Evolutionary conservation across 176 grass and related monocot species (phyloP).

Genomic region (Carex cristatella): DNA sequence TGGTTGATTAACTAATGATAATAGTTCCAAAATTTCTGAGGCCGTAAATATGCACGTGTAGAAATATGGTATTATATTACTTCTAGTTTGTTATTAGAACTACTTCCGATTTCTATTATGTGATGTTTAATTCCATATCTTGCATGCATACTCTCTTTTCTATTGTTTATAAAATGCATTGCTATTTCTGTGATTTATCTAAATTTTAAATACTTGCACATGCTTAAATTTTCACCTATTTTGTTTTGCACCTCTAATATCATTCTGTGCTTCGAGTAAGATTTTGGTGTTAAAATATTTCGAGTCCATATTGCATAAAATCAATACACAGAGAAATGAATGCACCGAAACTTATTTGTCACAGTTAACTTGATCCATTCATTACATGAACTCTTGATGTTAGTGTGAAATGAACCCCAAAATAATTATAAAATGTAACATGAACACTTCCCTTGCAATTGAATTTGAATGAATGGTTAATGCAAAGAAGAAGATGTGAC

Average conservation of each 20-base stretch:
- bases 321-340: too few relatives aligned
- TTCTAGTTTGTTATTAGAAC: neutral
- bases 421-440: neutral
- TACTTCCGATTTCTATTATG: neutral
- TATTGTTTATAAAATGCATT: neutral
- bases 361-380: too few relatives aligned
- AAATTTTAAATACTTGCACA: too few relatives aligned
- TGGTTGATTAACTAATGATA: constrained; percentile 34
- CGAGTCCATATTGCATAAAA: neutral
- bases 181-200: neutral
- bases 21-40: constrained; percentile 25
- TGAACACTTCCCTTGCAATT: neutral
- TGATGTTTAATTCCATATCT: neutral
- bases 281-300: neutral
- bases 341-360: too few relatives aligned
- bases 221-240: too few relatives aligned
- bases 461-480: too few relatives aligned
- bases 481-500: too few relatives aligned
- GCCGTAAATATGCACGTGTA: neutral
- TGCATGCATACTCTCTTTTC: neutral
- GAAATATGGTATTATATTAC: neutral
- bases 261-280: neutral
- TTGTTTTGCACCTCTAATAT: too few relatives aligned
- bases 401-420: neutral
- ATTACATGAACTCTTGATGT: too few relatives aligned